Evolutionary conservation across 1,284 basidiomycete genomes (phyloP).

Genomic region (Microbotryum violaceum): DNA sequence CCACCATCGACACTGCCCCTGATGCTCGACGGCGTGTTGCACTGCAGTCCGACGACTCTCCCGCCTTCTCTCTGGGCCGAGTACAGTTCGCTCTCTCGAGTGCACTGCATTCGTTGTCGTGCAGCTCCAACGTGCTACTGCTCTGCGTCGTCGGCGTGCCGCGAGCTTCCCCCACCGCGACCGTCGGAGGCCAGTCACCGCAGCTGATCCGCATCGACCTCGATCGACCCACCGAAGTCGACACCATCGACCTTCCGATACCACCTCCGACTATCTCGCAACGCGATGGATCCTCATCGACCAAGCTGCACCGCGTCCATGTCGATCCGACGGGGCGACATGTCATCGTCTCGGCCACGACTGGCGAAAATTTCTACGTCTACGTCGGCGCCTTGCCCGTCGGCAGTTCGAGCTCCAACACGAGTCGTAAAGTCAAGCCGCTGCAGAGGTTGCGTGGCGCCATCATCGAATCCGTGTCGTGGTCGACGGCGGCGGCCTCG

Average conservation of each 20-base stretch:
- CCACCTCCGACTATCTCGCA: neutral
- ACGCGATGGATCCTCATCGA: constrained; percentile 8
- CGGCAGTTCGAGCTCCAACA: constrained; percentile 3
- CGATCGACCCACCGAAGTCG: constrained; percentile 29
- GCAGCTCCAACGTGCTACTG: constrained; percentile 70
- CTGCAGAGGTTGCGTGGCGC: constrained; percentile 77
- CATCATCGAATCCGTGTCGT: constrained; percentile 77
- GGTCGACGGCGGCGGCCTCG: constrained; percentile 59
- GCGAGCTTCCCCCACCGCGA: constrained; percentile 19
- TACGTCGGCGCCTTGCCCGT: constrained; percentile 54
- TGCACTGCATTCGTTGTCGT: constrained; percentile 65
- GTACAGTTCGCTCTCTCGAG: constrained; percentile 80
- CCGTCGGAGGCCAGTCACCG: constrained; percentile 9
- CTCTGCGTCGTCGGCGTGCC: constrained; percentile 27
- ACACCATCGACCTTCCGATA: constrained; percentile 24
- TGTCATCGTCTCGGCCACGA: constrained; percentile 71
- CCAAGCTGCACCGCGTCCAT: constrained; percentile 59
- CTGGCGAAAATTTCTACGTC: constrained; percentile 92
- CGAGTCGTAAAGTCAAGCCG: constrained; percentile 59
- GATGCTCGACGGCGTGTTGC: neutral
- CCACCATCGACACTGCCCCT: no score
- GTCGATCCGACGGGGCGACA: constrained; percentile 88
- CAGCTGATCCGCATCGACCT: constrained; percentile 35
- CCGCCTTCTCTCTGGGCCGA: constrained; percentile 27
- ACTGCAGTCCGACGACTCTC: constrained; percentile 12